phyloP scores from a whole-genome alignment of 2,329 filamentous ascomycete species.

The Sporothrix protearum region DNA sequence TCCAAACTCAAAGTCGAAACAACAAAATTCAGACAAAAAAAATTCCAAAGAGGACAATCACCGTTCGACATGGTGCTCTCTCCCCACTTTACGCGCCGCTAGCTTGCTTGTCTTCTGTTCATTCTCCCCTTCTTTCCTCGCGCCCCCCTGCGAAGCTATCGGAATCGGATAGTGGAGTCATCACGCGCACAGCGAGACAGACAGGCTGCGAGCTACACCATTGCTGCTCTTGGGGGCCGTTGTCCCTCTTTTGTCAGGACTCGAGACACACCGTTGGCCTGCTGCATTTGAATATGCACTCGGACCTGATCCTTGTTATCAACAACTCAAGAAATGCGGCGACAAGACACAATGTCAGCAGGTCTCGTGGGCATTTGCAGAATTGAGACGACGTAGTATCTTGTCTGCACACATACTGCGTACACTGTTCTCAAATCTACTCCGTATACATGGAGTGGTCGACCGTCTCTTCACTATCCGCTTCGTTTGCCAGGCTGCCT shows the following conservation, averaged over 20 bases:
- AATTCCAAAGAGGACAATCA: neutral
- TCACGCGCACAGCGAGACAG: neutral
- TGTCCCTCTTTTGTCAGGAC: neutral
- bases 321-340: neutral
- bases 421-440: neutral
- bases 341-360: neutral
- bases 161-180: neutral
- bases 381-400: neutral
- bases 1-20: neutral
- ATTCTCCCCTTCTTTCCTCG: neutral
- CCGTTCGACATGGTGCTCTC: neutral
- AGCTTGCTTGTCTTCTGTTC: neutral
- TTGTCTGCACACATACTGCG: neutral
- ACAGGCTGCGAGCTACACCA: neutral
- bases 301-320: neutral
- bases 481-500: conserved; percentile 1
- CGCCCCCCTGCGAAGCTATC: neutral
- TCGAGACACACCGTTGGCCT: neutral
- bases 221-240: neutral
- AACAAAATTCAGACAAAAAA: neutral
- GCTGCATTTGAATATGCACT: neutral
- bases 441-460: too few relatives aligned
- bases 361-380: conserved; percentile 15
- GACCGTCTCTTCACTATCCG: neutral
- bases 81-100: neutral